These are phyloP conservation scores for Trichosporon faecale DNA, from an alignment of 1,284 basidiomycete genomes.

Conservation along the genomic window DNA sequence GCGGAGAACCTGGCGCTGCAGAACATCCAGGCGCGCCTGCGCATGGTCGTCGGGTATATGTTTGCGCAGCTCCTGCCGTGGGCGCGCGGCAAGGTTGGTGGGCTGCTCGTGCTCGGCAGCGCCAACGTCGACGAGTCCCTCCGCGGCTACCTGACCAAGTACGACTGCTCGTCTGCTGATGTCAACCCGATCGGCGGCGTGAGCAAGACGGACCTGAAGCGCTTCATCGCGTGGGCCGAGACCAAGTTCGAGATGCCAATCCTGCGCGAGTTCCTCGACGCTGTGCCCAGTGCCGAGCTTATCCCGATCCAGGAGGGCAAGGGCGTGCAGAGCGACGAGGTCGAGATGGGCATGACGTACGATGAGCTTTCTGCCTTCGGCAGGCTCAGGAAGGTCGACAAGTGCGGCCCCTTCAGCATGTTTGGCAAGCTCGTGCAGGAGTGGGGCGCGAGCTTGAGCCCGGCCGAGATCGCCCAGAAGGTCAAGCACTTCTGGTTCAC, in stretches of 20 bases:
- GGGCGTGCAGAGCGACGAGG: conserved; percentile 95
- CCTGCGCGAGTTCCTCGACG: conserved; percentile 81
- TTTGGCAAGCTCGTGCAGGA: conserved; percentile 90
- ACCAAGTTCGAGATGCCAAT: conserved; percentile 79
- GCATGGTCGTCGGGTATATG: conserved; percentile 96
- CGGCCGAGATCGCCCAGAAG: conserved; percentile 89
- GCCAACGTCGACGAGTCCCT: conserved; percentile 98
- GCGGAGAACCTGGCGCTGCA: conserved; percentile 96
- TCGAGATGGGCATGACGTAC: conserved; percentile 99
- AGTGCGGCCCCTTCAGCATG: conserved; percentile 95
- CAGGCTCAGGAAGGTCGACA: conserved; percentile 88
- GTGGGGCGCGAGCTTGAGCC: conserved; percentile 75
- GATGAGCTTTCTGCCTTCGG: conserved; percentile 94
- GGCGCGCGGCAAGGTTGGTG: conserved; percentile 79
- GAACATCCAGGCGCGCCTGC: conserved; percentile 91
- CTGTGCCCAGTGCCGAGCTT: conserved; percentile 91
- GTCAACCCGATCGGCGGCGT: conserved; percentile 98
- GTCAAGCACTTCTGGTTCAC: conserved; percentile 98
- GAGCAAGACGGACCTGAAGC: conserved; percentile 95
- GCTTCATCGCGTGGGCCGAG: conserved; percentile 84
- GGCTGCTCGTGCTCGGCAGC: conserved; percentile 88
- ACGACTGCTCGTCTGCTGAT: conserved; percentile 77
- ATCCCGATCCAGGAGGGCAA: conserved; percentile 85
- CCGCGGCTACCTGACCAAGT: conserved; percentile 95
- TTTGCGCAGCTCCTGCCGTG: conserved; percentile 96